Percentiles rank a stretch among this genome's conserved stretches.
These are phyloP conservation scores for Solanum etuberosum DNA, from an alignment of 257 asterid genomes.

Conservation along the genomic window DNA sequence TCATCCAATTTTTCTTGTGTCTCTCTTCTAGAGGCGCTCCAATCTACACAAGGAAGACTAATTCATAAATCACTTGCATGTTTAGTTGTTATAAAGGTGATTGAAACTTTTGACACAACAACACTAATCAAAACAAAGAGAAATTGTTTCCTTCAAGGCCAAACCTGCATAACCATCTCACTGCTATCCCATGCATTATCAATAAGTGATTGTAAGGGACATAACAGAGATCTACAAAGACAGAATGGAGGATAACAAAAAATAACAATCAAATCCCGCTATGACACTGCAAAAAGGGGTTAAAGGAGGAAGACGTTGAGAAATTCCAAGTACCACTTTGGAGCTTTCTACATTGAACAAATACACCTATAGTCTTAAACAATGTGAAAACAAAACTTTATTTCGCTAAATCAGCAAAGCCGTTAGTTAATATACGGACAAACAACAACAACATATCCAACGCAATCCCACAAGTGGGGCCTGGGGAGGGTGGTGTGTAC, in stretches of 20 bases:
- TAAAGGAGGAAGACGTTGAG: background rate
- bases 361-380: background rate
- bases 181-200: slow-evolving; percentile 66
- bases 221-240: background rate
- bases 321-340: background rate
- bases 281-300: background rate
- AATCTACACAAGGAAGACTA: slow-evolving; percentile 30
- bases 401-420: background rate
- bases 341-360: background rate
- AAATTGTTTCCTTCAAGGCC: background rate
- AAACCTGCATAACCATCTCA: slow-evolving; percentile 81
- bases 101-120: background rate
- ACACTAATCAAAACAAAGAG: background rate
- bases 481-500: background rate
- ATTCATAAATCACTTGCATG: background rate
- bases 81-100: background rate
- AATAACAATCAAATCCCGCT: background rate
- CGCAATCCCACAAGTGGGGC: background rate
- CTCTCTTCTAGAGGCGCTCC: slow-evolving; percentile 35
- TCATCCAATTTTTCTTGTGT: slow-evolving; percentile 76
- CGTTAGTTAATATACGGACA: background rate
- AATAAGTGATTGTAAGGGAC: background rate
- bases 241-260: background rate
- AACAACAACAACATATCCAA: background rate
- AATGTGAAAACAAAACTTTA: no score